phyloP scores from a whole-genome alignment of 2,329 filamentous ascomycete species.

The Fulvia fulva region DNA sequence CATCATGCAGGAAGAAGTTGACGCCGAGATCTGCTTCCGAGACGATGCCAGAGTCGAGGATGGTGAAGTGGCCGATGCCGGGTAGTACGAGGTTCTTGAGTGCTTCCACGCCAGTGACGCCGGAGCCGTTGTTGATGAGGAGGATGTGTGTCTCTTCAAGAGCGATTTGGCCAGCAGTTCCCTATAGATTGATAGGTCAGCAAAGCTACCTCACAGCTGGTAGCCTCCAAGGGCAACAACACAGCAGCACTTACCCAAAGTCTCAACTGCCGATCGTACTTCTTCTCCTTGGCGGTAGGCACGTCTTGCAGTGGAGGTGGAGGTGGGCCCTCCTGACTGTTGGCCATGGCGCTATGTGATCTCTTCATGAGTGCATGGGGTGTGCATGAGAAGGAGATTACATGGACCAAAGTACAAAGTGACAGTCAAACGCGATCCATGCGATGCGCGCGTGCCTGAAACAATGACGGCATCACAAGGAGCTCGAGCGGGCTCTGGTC shows the following conservation, averaged over 20 bases:
- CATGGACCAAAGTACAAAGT: background rate
- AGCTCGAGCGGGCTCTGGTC: background rate
- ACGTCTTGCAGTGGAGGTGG: constrained; percentile 44
- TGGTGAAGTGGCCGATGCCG: constrained; percentile 86
- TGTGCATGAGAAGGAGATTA: background rate
- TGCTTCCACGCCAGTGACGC: constrained; percentile 82
- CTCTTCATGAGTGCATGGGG: background rate
- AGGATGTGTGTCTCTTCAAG: constrained; percentile 90
- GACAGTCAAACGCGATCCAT: background rate
- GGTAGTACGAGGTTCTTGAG: constrained; percentile 97
- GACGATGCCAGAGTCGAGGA: constrained; percentile 77
- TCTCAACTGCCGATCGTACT: constrained; percentile 92
- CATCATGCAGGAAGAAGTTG: constrained; percentile 92
- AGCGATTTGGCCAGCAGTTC: constrained; percentile 82
- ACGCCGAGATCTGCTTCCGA: constrained; percentile 79
- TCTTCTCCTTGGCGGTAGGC: constrained; percentile 57
- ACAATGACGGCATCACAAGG: background rate
- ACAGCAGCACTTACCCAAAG: constrained; percentile 57
- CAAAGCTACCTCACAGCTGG: background rate
- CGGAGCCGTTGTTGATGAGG: constrained; percentile 80
- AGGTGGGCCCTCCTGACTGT: constrained; percentile 38
- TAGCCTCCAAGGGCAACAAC: too few species aligned
- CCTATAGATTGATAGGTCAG: constrained; percentile 35
- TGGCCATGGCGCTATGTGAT: constrained; percentile 14
- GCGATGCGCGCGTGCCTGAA: background rate